A percentile compares a stretch with the other conserved stretches of the same genome.
Evolutionary conservation across 805 yeast species (phyloP).

Genomic region (Pichia ethanolica): DNA sequence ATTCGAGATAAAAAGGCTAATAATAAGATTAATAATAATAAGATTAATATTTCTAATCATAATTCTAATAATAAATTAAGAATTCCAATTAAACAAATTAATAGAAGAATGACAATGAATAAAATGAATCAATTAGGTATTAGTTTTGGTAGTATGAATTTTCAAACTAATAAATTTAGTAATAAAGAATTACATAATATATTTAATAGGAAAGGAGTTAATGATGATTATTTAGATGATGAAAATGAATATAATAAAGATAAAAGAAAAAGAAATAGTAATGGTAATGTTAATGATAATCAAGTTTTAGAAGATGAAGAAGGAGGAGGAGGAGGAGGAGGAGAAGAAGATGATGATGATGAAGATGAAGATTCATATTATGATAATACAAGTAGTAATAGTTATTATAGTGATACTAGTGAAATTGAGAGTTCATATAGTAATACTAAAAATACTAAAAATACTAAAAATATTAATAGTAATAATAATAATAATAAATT

Average conservation of each 20-base stretch:
- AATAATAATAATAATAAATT: background rate
- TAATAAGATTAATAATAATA: background rate
- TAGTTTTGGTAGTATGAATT: constrained; percentile 10
- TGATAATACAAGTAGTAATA: no score
- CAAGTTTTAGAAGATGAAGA: no score
- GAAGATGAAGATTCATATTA: no score
- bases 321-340: no score
- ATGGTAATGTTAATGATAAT: background rate
- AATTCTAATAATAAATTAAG: background rate
- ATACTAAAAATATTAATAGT: no score
- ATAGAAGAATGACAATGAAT: constrained; percentile 5
- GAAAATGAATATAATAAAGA: no score
- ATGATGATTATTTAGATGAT: no score
- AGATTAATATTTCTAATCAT: constrained; percentile 2
- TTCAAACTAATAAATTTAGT: constrained; percentile 8
- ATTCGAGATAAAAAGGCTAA: background rate
- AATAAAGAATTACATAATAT: constrained; percentile 3
- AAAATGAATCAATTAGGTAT: constrained; percentile 10
- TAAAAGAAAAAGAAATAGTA: background rate
- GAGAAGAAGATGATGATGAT: no score
- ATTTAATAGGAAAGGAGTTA: background rate
- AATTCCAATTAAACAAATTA: background rate
- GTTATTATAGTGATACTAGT: no score
- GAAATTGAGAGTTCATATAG: no score
- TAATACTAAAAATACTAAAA: no score